Percentiles rank a stretch among this genome's conserved stretches.
phyloP scores from a whole-genome alignment of 306 rosid species.

The Castanea mollissima region DNA sequence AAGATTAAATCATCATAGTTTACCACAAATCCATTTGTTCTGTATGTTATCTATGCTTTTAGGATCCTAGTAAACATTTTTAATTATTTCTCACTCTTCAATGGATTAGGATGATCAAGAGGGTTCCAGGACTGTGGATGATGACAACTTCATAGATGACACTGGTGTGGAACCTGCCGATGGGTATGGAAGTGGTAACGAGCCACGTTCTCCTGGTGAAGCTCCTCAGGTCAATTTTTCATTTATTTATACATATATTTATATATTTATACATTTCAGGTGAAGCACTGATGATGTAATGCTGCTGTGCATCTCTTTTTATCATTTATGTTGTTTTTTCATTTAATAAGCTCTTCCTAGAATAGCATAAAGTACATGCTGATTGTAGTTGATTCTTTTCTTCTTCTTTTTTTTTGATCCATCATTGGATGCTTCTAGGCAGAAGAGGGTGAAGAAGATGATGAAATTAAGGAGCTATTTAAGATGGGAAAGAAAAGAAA shows the following conservation, averaged over 20 bases:
- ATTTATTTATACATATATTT: no score
- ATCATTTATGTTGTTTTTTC: neutral
- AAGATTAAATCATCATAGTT: neutral
- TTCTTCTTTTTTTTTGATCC: neutral
- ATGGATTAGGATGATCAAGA: slow-evolving; percentile 74
- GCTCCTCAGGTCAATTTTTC: slow-evolving; percentile 68
- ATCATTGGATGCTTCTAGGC: slow-evolving; percentile 53
- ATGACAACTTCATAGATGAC: slow-evolving; percentile 96
- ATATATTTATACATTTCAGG: neutral
- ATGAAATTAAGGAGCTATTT: slow-evolving; percentile 70
- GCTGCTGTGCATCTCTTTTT: neutral
- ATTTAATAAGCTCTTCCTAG: neutral
- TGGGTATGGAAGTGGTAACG: slow-evolving; percentile 62
- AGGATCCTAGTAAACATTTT: slow-evolving; percentile 15
- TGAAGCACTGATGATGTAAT: neutral
- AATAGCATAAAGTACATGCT: neutral
- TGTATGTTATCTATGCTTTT: slow-evolving; percentile 1
- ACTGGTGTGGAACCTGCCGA: slow-evolving; percentile 76
- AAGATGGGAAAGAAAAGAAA: slow-evolving; percentile 81
- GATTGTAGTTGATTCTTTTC: neutral
- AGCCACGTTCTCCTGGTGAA: slow-evolving; percentile 65
- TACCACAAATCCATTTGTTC: neutral
- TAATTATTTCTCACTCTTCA: slow-evolving; percentile 18
- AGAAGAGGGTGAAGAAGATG: slow-evolving; percentile 87
- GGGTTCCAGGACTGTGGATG: slow-evolving; percentile 74